Evolutionary conservation across 2,329 filamentous ascomycete genomes (phyloP).

Genomic region (Ophiocordyceps polyrhachis-furcata): DNA sequence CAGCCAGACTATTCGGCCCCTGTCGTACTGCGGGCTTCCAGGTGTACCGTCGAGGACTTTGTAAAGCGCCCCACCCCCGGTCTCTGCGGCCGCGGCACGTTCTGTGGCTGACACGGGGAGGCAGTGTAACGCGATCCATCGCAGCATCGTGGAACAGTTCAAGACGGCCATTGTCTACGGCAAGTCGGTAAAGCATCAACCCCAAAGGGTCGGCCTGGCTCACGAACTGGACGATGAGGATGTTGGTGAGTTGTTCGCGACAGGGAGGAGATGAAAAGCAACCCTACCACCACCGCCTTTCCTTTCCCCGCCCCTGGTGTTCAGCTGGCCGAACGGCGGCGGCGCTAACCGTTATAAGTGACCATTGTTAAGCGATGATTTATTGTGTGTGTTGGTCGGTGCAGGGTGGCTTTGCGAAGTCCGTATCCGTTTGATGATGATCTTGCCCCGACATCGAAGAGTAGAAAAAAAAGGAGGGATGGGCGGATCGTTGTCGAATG

Average conservation of each 20-base stretch:
- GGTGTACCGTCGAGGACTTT: slow-evolving; percentile 91
- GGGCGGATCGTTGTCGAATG: background rate
- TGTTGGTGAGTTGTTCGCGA: slow-evolving; percentile 48
- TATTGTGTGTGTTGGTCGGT: slow-evolving; percentile 1
- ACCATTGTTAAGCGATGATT: slow-evolving; percentile 49
- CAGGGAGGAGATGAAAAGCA: background rate
- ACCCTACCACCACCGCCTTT: background rate
- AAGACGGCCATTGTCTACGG: slow-evolving; percentile 92
- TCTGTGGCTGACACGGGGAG: slow-evolving; percentile 17
- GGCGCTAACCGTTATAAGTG: slow-evolving; percentile 11
- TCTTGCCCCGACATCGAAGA: background rate
- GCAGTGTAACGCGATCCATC: slow-evolving; percentile 93
- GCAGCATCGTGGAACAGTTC: slow-evolving; percentile 90
- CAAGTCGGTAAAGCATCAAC: slow-evolving; percentile 96
- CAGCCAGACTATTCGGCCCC: slow-evolving; percentile 82
- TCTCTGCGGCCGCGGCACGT: background rate
- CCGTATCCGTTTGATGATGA: background rate
- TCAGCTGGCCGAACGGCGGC: slow-evolving; percentile 2
- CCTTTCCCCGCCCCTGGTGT: background rate
- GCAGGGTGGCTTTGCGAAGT: background rate
- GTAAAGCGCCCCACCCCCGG: slow-evolving; percentile 35
- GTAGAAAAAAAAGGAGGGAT: background rate
- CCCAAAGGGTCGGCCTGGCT: slow-evolving; percentile 76
- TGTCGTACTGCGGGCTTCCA: slow-evolving; percentile 67
- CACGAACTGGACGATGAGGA: slow-evolving; percentile 95